A percentile compares a stretch with the other conserved stretches of the same genome.
These are phyloP conservation scores for Asterella californica DNA, from an alignment of 225 moss, liverwort and hornwort genomes.

Conservation along the genomic window DNA sequence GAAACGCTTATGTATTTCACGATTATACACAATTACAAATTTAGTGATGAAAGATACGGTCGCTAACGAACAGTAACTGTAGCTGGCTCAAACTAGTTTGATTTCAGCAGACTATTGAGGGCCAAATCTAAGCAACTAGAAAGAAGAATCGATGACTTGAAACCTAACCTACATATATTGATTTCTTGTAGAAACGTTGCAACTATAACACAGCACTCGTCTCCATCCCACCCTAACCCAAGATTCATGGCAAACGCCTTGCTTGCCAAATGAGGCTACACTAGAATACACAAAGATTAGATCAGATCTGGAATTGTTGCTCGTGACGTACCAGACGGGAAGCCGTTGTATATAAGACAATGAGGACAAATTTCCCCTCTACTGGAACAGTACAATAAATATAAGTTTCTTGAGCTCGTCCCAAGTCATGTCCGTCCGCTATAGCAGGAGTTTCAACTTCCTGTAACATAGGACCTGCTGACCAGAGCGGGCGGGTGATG, in stretches of 20 bases:
- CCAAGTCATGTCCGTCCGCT: not conserved
- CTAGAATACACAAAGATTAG: not conserved
- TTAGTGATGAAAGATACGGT: too few relatives aligned
- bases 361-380: conserved; percentile 10
- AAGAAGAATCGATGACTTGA: not conserved
- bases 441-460: not conserved
- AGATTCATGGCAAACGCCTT: not conserved
- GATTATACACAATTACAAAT: too few relatives aligned
- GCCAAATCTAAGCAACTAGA: not conserved
- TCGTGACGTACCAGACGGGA: not conserved
- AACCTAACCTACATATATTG: not conserved
- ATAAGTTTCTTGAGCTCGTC: not conserved
- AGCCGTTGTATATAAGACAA: not conserved
- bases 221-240: not conserved
- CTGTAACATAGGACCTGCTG: not conserved
- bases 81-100: not conserved
- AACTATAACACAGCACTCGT: not conserved
- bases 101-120: not conserved
- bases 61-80: too few relatives aligned
- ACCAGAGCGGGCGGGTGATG: not conserved
- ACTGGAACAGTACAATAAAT: not conserved
- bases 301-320: not conserved
- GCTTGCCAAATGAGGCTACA: too few relatives aligned
- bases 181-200: not conserved
- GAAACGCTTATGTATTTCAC: too few relatives aligned